Conservation (phyloP, 345 rosid genomes). For the Theobroma cacao region DNA sequence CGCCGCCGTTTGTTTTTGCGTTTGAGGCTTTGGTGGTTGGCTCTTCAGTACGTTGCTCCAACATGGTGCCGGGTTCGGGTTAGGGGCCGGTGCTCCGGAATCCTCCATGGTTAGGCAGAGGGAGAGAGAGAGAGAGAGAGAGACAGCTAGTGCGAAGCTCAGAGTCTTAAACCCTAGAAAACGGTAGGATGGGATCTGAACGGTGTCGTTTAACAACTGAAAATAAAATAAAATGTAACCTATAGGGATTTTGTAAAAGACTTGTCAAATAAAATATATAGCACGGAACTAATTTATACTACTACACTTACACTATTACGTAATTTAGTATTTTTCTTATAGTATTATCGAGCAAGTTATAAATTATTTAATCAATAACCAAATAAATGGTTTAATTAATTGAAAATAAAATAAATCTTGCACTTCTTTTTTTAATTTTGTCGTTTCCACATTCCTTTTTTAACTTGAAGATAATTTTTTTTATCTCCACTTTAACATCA, state of each 20-base stretch:
- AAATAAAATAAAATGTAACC: not conserved
- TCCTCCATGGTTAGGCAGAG: slow-evolving; percentile 23
- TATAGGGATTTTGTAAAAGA: not conserved
- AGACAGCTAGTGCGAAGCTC: not conserved
- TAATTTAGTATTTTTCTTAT: too few species aligned
- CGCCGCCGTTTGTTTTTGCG: slow-evolving; percentile 15
- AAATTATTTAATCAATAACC: too few species aligned
- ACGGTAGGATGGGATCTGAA: not conserved
- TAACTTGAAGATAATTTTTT: too few species aligned
- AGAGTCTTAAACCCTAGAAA: slow-evolving; percentile 17
- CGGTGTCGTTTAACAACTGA: not conserved
- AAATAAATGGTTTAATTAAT: too few species aligned
- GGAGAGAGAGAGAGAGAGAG: not conserved
- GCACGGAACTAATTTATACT: too few species aligned
- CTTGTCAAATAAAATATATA: too few species aligned
- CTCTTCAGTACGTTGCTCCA: slow-evolving; percentile 78
- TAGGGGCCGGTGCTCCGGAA: slow-evolving; percentile 1
- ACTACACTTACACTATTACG: too few species aligned
- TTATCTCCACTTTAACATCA: too few species aligned
- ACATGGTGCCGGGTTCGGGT: slow-evolving; percentile 34
- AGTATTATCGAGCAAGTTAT: too few species aligned
- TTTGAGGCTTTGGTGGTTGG: slow-evolving; percentile 31
- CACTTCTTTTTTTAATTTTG: too few species aligned
- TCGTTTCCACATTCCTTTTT: too few species aligned
- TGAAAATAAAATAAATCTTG: too few species aligned